phyloP scores from a whole-genome alignment of 2,329 filamentous ascomycete species.

The Capronia americana region DNA sequence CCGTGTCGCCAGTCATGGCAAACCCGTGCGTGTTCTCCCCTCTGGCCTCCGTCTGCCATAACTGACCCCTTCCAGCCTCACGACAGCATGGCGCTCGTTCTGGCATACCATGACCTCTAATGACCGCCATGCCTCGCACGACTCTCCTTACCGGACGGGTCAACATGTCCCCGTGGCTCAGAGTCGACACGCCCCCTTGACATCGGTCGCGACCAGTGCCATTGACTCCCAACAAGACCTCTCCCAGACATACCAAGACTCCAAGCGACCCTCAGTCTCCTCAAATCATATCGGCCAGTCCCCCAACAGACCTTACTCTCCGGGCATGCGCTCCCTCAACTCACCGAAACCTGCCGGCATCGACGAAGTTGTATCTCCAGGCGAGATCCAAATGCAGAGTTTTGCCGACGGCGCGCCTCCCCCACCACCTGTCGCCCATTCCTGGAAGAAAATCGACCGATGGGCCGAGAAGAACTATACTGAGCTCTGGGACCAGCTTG shows the following conservation, averaged over 20 bases:
- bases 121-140: conserved; percentile 85
- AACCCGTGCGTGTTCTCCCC: conserved; percentile 34
- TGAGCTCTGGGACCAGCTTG: conserved; percentile 90
- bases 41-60: background rate
- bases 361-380: conserved; percentile 60
- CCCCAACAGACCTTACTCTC: conserved; percentile 78
- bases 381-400: conserved; percentile 95
- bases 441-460: conserved; percentile 90
- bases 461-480: conserved; percentile 97
- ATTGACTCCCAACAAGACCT: conserved; percentile 88
- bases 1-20: conserved; percentile 37
- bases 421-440: conserved; percentile 83
- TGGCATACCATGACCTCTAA: conserved; percentile 89
- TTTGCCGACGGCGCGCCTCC: conserved; percentile 92
- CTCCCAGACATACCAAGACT: conserved; percentile 76
- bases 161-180: conserved; percentile 87
- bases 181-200: conserved; percentile 79
- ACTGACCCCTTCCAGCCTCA: conserved; percentile 34
- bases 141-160: conserved; percentile 90
- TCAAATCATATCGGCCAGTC: conserved; percentile 63
- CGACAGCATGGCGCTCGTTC: conserved; percentile 77
- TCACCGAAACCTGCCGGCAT: conserved; percentile 35
- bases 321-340: conserved; percentile 78
- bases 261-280: conserved; percentile 58
- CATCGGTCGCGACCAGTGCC: conserved; percentile 83